phyloP scores from a whole-genome alignment of 352 stramenopile species.

The Phytophthora palmivora region DNA sequence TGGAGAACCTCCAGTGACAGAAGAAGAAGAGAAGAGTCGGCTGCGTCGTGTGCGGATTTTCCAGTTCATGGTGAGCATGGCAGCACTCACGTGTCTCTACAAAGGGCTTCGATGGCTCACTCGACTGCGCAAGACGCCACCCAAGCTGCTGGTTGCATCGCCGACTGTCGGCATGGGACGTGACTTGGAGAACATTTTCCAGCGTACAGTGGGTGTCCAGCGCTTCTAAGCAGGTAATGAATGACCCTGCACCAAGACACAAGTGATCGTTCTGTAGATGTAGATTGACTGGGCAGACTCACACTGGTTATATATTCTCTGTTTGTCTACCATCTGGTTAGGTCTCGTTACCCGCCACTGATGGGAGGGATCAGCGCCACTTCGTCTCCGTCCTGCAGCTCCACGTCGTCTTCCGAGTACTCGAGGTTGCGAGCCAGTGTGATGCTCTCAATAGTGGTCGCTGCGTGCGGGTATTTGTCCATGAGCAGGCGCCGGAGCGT shows the following conservation, averaged over 20 bases:
- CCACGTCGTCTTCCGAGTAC: slow-evolving; percentile 62
- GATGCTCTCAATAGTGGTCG: slow-evolving; percentile 56
- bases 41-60: slow-evolving; percentile 78
- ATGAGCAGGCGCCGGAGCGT: slow-evolving; percentile 54
- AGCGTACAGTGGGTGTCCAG: slow-evolving; percentile 56
- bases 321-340: not conserved
- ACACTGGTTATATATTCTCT: slow-evolving; percentile 19
- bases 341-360: slow-evolving; percentile 38
- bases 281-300: slow-evolving; percentile 12
- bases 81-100: slow-evolving; percentile 57
- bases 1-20: slow-evolving; percentile 60
- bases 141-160: slow-evolving; percentile 44
- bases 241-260: not conserved
- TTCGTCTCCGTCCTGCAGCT: slow-evolving; percentile 71
- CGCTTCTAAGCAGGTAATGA: slow-evolving; percentile 27
- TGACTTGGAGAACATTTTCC: slow-evolving; percentile 77
- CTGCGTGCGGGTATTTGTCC: slow-evolving; percentile 57
- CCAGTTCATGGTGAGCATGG: slow-evolving; percentile 80
- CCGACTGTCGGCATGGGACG: slow-evolving; percentile 37
- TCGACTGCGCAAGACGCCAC: slow-evolving; percentile 45
- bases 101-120: slow-evolving; percentile 67
- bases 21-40: slow-evolving; percentile 80
- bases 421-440: slow-evolving; percentile 80
- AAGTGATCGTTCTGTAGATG: slow-evolving; percentile 16
- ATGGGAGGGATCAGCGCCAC: slow-evolving; percentile 87